A percentile compares a stretch with the other conserved stretches of the same genome.
These are phyloP conservation scores for Aspergillus sp. DNA, from an alignment of 2,329 filamentous ascomycete genomes.

Conservation along the genomic window DNA sequence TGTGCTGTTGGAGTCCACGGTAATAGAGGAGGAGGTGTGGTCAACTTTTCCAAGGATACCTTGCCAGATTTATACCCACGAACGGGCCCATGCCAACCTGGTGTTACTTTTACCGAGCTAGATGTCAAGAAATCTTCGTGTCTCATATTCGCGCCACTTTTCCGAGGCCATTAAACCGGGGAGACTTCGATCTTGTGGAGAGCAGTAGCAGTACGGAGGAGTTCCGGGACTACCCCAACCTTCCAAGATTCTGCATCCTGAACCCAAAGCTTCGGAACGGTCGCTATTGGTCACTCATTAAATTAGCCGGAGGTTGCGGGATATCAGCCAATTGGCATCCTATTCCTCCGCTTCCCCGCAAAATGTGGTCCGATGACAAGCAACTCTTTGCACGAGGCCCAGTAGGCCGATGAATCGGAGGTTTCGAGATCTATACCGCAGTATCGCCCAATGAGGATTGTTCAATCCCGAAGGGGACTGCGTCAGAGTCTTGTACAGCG, in stretches of 20 bases:
- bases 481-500: background rate
- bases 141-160: background rate
- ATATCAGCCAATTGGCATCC: slow-evolving; percentile 22
- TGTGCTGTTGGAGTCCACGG: background rate
- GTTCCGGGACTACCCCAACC: background rate
- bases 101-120: background rate
- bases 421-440: background rate
- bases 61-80: background rate
- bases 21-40: background rate
- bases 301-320: slow-evolving; percentile 14
- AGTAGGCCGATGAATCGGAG: background rate
- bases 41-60: background rate
- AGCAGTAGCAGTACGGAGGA: background rate
- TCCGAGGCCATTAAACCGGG: background rate
- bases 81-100: background rate
- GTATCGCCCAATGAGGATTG: background rate
- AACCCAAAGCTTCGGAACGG: background rate
- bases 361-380: background rate
- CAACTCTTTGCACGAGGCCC: background rate
- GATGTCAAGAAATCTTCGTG: background rate
- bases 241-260: background rate
- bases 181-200: background rate
- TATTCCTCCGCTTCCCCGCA: slow-evolving; percentile 4
- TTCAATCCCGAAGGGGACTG: background rate
- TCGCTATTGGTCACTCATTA: background rate